Base-by-base conservation (phyloP, 2,329 filamentous ascomycete genomes). In the Aspergillus pseudonomiae region DNA sequence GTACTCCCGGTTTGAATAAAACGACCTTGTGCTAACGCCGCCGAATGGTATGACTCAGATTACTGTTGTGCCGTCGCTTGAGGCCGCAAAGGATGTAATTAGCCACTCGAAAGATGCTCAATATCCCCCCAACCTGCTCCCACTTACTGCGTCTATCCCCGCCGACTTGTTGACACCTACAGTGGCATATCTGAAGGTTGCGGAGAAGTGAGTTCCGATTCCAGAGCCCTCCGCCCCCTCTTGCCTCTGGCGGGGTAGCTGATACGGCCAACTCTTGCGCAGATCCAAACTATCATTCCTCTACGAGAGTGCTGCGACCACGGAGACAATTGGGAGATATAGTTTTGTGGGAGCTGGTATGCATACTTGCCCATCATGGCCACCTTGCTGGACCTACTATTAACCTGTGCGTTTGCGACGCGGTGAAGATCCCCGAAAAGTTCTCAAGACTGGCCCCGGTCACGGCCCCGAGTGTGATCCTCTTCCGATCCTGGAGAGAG, bases 91-190 rank as follows among this genome's bases (percentile, higher is more conserved):
- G 67, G 81, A 86, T 60, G 81, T 89, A 54, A 77, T 91, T 68
- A 76, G 81, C 53, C 79, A 82, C 60, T 82, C 84, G 26, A 79
- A 79, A 71, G 77, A 80, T 30, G 81, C 84, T 45, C 75, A 83
- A 60, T 86, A 86, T 68, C 81, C 88, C 62, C 89, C 91, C 4
- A 97, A 95, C 72, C 86, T 96, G 66, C 86, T 97, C 10, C 93
- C 93, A 2, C 78, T 97, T 48, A 93, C 90, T 79, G 89, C 91
- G 30, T 92, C 94, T 68, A 93, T 97, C 71, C 89, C 93, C 6
- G 94, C 94, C 71, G 94, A 97, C 79, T 89, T 98, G 70, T 86
- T 98, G 77, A 99, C 94, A 1, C 95, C 95, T 3, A 94, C 93
- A n/a, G 88, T 92, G 66, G 94, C 96, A 70, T 99, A 98, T 79